Conservation (phyloP, 1,284 basidiomycete genomes). For the Taiwanofungus camphoratus region DNA sequence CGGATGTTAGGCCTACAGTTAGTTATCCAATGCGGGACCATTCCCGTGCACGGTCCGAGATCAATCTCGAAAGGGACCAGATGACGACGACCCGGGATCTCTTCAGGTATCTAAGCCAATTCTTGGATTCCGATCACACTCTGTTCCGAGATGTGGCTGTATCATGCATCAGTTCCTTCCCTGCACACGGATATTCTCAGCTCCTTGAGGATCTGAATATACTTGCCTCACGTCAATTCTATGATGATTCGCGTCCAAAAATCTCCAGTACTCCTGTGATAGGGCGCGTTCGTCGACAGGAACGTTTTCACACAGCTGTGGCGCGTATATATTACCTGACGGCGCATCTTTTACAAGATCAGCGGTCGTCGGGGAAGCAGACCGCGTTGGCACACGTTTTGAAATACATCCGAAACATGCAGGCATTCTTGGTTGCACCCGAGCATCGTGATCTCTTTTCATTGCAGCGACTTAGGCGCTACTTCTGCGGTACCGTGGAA, state of each 20-base stretch:
- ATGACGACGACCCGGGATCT: slow-evolving; percentile 76
- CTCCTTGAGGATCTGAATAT: slow-evolving; percentile 81
- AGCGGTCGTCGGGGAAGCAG: slow-evolving; percentile 65
- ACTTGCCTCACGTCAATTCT: slow-evolving; percentile 77
- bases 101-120: slow-evolving; percentile 83
- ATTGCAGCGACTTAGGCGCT: slow-evolving; percentile 78
- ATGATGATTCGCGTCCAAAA: slow-evolving; percentile 68
- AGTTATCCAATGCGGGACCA: slow-evolving; percentile 62
- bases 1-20: slow-evolving; percentile 53
- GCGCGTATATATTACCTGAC: slow-evolving; percentile 88
- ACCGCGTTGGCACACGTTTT: slow-evolving; percentile 76
- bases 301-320: slow-evolving; percentile 84
- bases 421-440: slow-evolving; percentile 66
- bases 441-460: slow-evolving; percentile 77
- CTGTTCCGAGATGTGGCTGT: slow-evolving; percentile 84
- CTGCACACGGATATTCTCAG: slow-evolving; percentile 70
- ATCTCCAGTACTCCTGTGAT: slow-evolving; percentile 33
- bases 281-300: slow-evolving; percentile 66
- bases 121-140: slow-evolving; percentile 82
- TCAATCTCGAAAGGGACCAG: slow-evolving; percentile 67
- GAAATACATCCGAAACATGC: slow-evolving; percentile 82
- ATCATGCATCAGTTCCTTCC: slow-evolving; percentile 83
- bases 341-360: slow-evolving; percentile 70
- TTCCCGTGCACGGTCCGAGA: slow-evolving; percentile 65
- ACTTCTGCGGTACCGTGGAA: slow-evolving; percentile 87